phyloP scores from a whole-genome alignment of 2,329 filamentous ascomycete genomes.

The Fusarium sp. region DNA sequence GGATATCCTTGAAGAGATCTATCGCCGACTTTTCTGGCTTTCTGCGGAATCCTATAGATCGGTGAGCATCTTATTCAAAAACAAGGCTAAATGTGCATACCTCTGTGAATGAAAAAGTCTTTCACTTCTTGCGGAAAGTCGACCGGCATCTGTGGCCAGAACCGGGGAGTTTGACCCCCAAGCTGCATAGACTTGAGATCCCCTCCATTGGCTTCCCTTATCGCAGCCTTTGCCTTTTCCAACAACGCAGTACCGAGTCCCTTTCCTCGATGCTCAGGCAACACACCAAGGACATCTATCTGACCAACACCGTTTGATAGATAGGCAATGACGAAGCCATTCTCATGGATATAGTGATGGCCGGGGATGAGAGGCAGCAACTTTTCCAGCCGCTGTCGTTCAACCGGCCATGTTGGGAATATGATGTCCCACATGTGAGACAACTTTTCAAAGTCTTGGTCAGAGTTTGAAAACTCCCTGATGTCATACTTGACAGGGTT shows the following conservation, averaged over 20 bases:
- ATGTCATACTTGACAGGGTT: slow-evolving; percentile 13
- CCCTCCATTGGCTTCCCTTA: slow-evolving; percentile 7
- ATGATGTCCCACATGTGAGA: slow-evolving; percentile 39
- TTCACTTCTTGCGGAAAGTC: slow-evolving; percentile 12
- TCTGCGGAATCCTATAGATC: slow-evolving; percentile 18
- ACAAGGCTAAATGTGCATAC: not conserved
- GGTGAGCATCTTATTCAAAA: not conserved
- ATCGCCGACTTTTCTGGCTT: not conserved
- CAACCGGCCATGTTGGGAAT: slow-evolving; percentile 39
- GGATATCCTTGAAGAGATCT: slow-evolving; percentile 39
- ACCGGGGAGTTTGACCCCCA: slow-evolving; percentile 36
- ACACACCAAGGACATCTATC: slow-evolving; percentile 37
- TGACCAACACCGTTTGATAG: slow-evolving; percentile 2
- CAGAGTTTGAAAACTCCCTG: slow-evolving; percentile 14
- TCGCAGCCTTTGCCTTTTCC: not conserved
- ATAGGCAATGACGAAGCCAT: slow-evolving; percentile 39
- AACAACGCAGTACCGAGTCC: slow-evolving; percentile 36
- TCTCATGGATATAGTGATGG: slow-evolving; percentile 30
- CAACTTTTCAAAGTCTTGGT: slow-evolving; percentile 30
- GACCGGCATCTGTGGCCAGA: slow-evolving; percentile 39
- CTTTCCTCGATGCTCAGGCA: slow-evolving; percentile 29
- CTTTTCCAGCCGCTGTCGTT: slow-evolving; percentile 4
- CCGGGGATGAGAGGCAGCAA: slow-evolving; percentile 11
- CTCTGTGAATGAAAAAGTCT: slow-evolving; percentile 34
- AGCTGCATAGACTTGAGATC: slow-evolving; percentile 31